Percentiles rank a stretch among this genome's conserved stretches.
These are phyloP conservation scores for Tricholoma sp. DNA, from an alignment of 768 basidiomycete genomes.

Conservation along the genomic window DNA sequence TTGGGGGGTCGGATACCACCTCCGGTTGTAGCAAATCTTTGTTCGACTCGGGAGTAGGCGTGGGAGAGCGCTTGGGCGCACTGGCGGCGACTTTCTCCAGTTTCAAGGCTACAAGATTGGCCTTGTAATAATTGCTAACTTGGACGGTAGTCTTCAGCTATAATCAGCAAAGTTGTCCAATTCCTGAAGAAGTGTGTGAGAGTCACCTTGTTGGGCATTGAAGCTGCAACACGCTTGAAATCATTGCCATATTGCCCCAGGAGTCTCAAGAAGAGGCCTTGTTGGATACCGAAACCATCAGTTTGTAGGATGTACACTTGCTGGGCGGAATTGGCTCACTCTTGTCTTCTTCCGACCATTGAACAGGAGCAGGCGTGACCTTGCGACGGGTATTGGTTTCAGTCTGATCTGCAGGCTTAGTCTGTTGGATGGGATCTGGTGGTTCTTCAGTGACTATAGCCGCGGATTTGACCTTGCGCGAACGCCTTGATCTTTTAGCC, in stretches of 20 bases:
- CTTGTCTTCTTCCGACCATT: conserved; percentile 69
- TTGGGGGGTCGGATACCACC: conserved; percentile 11
- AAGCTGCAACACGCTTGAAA: conserved; percentile 63
- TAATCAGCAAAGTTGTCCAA: neutral
- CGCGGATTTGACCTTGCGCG: conserved; percentile 38
- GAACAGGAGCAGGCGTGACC: conserved; percentile 21
- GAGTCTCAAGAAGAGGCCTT: conserved; percentile 49
- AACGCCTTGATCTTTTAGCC: conserved; percentile 33
- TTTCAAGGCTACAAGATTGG: conserved; percentile 35
- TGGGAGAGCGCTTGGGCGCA: conserved; percentile 38
- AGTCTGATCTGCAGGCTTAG: conserved; percentile 19
- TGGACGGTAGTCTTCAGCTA: conserved; percentile 47
- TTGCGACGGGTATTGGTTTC: conserved; percentile 24
- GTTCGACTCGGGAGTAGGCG: conserved; percentile 19
- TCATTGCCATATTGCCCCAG: conserved; percentile 61
- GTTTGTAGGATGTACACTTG: neutral
- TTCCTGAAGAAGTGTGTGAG: neutral
- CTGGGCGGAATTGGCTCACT: conserved; percentile 29
- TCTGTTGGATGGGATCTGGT: conserved; percentile 22
- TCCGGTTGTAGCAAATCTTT: conserved; percentile 20
- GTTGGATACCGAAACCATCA: conserved; percentile 9
- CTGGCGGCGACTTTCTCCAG: conserved; percentile 35
- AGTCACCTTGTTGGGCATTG: conserved; percentile 56
- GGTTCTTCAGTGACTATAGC: conserved; percentile 34
- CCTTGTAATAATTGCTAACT: conserved; percentile 48